phyloP scores from a whole-genome alignment of 2,329 filamentous ascomycete genomes.

The Verruconis gallopava region DNA sequence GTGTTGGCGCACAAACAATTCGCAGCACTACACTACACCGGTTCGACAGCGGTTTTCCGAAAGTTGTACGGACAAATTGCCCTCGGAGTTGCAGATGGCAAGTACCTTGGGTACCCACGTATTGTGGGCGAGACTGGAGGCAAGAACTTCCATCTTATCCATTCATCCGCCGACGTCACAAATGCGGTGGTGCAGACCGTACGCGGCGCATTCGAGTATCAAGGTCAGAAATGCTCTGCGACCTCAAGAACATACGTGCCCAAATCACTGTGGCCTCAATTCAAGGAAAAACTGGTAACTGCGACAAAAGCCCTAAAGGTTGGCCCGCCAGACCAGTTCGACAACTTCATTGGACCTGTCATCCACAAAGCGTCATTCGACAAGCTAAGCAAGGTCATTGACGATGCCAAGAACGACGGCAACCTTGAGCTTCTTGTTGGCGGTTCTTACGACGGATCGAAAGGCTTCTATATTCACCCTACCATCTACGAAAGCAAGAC shows the following conservation, averaged over 20 bases:
- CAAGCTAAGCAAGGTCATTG: constrained; percentile 64
- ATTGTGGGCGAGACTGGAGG: constrained; percentile 85
- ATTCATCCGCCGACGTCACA: constrained; percentile 60
- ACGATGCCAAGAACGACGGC: constrained; percentile 62
- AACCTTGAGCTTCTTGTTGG: constrained; percentile 62
- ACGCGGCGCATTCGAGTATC: constrained; percentile 79
- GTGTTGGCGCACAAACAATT: constrained; percentile 70
- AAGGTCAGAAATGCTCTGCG: constrained; percentile 84
- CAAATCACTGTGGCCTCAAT: constrained; percentile 58
- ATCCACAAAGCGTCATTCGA: constrained; percentile 74
- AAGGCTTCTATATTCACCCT: constrained; percentile 73
- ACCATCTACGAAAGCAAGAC: constrained; percentile 68
- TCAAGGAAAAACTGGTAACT: constrained; percentile 52
- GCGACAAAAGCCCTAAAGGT: constrained; percentile 59
- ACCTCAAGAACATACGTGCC: constrained; percentile 71
- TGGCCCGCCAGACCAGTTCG: constrained; percentile 55
- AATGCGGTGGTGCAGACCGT: constrained; percentile 75
- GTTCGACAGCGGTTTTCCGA: constrained; percentile 83
- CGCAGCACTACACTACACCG: constrained; percentile 88
- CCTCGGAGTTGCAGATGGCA: constrained; percentile 64
- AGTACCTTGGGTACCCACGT: constrained; percentile 73
- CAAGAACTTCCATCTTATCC: constrained; percentile 85
- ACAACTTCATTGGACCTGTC: constrained; percentile 76
- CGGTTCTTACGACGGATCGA: constrained; percentile 62
- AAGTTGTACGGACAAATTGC: constrained; percentile 80